phyloP scores from a whole-genome alignment of 768 basidiomycete genomes.

The Strobilomyces dryophilus region DNA sequence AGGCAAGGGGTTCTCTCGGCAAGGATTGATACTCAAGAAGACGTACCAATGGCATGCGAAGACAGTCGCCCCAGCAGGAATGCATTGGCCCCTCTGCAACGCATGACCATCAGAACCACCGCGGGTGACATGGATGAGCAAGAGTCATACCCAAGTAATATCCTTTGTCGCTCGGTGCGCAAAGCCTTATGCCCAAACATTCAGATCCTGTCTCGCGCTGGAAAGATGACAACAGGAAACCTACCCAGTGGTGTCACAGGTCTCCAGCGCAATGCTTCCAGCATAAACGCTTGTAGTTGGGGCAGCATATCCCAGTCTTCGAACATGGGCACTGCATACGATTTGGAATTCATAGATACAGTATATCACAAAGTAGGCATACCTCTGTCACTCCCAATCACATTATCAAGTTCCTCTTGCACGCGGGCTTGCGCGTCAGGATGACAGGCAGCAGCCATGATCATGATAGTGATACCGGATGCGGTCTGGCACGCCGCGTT shows the following conservation, averaged over 20 bases:
- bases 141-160: not conserved
- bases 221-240: not conserved
- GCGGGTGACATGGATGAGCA: not conserved
- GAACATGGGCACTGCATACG: not conserved
- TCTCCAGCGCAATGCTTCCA: not conserved
- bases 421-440: conserved; percentile 47
- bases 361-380: not conserved
- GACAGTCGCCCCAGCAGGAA: conserved; percentile 21
- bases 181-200: not conserved
- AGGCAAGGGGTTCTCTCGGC: no score
- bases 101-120: not conserved
- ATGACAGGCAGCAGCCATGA: conserved; percentile 51
- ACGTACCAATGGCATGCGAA: conserved; percentile 17
- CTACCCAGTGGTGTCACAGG: not conserved
- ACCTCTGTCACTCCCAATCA: conserved; percentile 42
- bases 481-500: conserved; percentile 30
- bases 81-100: conserved; percentile 5
- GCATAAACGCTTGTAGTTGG: not conserved
- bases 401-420: conserved; percentile 49
- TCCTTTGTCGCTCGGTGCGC: not conserved
- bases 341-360: not conserved
- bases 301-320: not conserved
- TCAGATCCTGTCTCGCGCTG: not conserved
- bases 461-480: conserved; percentile 43
- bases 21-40: no score